phyloP scores from a whole-genome alignment of 1,139 yeast species.

The Pichia cactophila region DNA sequence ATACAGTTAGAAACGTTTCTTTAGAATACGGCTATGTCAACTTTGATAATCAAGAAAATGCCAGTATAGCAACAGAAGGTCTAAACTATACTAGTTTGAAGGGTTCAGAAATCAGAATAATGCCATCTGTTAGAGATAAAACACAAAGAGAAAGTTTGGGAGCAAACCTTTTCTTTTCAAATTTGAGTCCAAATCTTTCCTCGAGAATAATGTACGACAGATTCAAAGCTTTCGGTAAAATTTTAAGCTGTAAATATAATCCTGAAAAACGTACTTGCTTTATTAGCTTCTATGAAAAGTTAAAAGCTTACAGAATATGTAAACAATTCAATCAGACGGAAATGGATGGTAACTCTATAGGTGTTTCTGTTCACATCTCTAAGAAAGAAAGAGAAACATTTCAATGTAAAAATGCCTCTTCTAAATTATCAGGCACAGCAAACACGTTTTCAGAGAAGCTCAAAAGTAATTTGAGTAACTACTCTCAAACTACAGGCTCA shows the following conservation, averaged over 20 bases:
- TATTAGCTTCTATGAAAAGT: slow-evolving; percentile 35
- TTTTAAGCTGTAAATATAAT: slow-evolving; percentile 40
- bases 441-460: not conserved
- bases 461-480: not conserved
- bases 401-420: slow-evolving; percentile 2
- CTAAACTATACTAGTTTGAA: slow-evolving; percentile 36
- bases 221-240: slow-evolving; percentile 34
- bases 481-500: not conserved
- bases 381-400: slow-evolving; percentile 26
- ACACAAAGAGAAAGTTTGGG: slow-evolving; percentile 28
- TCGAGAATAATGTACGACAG: slow-evolving; percentile 38
- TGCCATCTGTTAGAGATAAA: slow-evolving; percentile 42
- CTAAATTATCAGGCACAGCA: not conserved
- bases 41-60: slow-evolving; percentile 32
- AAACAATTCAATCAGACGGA: slow-evolving; percentile 28
- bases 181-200: slow-evolving; percentile 31
- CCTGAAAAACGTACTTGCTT: slow-evolving; percentile 38
- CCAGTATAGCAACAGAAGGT: slow-evolving; percentile 35
- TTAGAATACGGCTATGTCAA: slow-evolving; percentile 49
- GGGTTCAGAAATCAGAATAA: slow-evolving; percentile 41
- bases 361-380: slow-evolving; percentile 38
- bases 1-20: slow-evolving; percentile 32
- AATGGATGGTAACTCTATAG: slow-evolving; percentile 23
- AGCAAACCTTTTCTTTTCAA: slow-evolving; percentile 34
- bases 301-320: slow-evolving; percentile 35